A percentile compares a stretch with the other conserved stretches of the same genome.
Evolutionary conservation across 176 grass and related monocot genomes (phyloP).

Genomic region (Avena sativa): DNA sequence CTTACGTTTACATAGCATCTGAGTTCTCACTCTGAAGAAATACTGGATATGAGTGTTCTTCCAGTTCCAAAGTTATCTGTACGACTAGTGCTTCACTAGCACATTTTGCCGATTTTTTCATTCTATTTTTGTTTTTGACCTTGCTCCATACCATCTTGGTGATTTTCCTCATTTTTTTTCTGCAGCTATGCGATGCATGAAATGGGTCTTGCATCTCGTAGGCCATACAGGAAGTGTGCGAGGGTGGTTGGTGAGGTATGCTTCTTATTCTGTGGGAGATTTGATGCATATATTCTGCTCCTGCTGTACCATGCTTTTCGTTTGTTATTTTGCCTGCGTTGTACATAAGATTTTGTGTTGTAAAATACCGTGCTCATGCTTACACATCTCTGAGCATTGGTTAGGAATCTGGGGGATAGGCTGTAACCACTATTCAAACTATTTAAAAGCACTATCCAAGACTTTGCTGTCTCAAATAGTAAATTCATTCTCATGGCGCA

Average conservation of each 20-base stretch:
- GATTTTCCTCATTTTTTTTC: conserved; percentile 28
- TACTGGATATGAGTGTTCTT: not conserved
- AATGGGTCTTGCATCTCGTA: conserved; percentile 91
- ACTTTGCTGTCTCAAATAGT: not conserved
- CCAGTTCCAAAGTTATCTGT: conserved; percentile 14
- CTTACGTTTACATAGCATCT: conserved; percentile 6
- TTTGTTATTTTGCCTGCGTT: not conserved
- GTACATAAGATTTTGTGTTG: conserved; percentile 3
- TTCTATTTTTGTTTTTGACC: conserved; percentile 26
- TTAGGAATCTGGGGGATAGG: not conserved
- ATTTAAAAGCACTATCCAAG: not conserved
- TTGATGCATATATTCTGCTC: conserved; percentile 1
- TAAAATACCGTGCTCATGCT: not conserved
- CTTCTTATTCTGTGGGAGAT: not conserved
- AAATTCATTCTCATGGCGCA: conserved; percentile 2
- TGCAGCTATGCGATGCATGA: conserved; percentile 97
- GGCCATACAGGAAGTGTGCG: conserved; percentile 93
- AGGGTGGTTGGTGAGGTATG: conserved; percentile 97
- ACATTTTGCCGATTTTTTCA: conserved; percentile 11
- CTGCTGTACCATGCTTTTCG: not conserved
- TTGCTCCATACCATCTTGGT: conserved; percentile 30
- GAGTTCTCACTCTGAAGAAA: not conserved
- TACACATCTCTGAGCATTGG: not conserved
- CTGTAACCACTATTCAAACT: not conserved
- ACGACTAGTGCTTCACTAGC: conserved; percentile 11